These are phyloP conservation scores for Epichloe gansuensis DNA, from an alignment of 2,329 filamentous ascomycete species.

Conservation along the genomic window DNA sequence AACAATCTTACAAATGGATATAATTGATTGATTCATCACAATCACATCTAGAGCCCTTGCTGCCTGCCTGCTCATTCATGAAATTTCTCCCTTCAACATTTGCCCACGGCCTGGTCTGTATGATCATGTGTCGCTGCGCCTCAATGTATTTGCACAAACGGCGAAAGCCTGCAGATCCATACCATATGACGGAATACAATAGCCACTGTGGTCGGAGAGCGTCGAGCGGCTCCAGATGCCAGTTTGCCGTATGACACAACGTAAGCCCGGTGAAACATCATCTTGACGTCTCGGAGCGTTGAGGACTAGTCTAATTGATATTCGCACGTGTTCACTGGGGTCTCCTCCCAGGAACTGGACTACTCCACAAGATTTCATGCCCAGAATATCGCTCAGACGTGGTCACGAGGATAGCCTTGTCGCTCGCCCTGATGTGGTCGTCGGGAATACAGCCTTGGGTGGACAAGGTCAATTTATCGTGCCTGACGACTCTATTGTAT, in stretches of 20 bases:
- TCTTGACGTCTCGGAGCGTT: too few relatives aligned
- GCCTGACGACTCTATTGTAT: conserved; percentile 26
- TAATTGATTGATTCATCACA: neutral
- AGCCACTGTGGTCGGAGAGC: neutral
- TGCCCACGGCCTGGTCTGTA: conserved; percentile 1
- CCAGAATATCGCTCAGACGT: too few relatives aligned
- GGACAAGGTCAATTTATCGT: neutral
- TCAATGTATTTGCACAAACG: too few relatives aligned
- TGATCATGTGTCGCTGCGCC: neutral
- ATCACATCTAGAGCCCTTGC: neutral
- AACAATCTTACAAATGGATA: neutral
- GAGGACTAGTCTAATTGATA: too few relatives aligned
- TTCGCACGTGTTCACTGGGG: too few relatives aligned
- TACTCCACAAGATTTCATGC: too few relatives aligned
- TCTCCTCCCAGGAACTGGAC: too few relatives aligned
- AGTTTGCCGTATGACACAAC: neutral
- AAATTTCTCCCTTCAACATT: neutral
- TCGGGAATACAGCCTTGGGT: too few relatives aligned
- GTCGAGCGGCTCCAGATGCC: neutral
- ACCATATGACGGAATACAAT: neutral
- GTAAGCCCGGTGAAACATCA: neutral
- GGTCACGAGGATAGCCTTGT: too few relatives aligned
- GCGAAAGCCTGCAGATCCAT: neutral
- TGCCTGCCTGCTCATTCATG: neutral
- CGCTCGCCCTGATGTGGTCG: too few relatives aligned